Conservation (phyloP, 352 stramenopile genomes). For the Phytophthora litchii region DNA sequence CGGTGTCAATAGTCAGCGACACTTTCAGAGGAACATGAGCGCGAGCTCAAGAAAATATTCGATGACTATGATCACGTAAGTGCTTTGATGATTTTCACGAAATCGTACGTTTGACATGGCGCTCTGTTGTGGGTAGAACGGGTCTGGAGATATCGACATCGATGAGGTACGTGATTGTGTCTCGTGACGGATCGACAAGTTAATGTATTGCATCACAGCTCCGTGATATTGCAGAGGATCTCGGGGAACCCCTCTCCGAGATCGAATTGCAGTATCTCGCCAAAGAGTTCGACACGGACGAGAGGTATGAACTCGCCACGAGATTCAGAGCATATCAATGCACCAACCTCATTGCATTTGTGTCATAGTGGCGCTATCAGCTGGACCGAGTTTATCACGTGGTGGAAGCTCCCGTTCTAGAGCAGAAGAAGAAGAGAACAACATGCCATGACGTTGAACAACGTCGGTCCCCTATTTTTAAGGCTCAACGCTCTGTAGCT, state of each 20-base stretch:
- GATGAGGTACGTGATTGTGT: slow-evolving; percentile 47
- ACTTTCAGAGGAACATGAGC: slow-evolving; percentile 72
- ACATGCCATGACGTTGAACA: slow-evolving; percentile 20
- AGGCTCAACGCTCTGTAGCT: slow-evolving; percentile 21
- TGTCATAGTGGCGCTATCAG: slow-evolving; percentile 63
- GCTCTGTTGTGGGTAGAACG: slow-evolving; percentile 41
- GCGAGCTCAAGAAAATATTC: slow-evolving; percentile 77
- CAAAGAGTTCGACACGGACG: slow-evolving; percentile 75
- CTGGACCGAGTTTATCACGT: slow-evolving; percentile 81
- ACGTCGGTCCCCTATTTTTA: slow-evolving; percentile 25
- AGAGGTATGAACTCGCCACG: slow-evolving; percentile 40
- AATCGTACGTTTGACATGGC: not conserved
- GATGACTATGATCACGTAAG: slow-evolving; percentile 75
- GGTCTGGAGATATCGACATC: slow-evolving; percentile 71
- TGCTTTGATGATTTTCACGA: not conserved
- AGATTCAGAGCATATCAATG: too few relatives aligned
- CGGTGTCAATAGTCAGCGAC: slow-evolving; percentile 32
- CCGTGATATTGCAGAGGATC: slow-evolving; percentile 74
- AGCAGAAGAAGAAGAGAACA: slow-evolving; percentile 1
- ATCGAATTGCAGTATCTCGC: slow-evolving; percentile 72
- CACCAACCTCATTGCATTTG: slow-evolving; percentile 13
- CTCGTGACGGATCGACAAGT: not conserved
- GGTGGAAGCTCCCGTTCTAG: slow-evolving; percentile 78
- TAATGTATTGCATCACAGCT: slow-evolving; percentile 37
- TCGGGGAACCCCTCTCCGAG: slow-evolving; percentile 75